Conservation (phyloP, 495 filamentous ascomycete genomes). For the Penicillium pulvis region DNA sequence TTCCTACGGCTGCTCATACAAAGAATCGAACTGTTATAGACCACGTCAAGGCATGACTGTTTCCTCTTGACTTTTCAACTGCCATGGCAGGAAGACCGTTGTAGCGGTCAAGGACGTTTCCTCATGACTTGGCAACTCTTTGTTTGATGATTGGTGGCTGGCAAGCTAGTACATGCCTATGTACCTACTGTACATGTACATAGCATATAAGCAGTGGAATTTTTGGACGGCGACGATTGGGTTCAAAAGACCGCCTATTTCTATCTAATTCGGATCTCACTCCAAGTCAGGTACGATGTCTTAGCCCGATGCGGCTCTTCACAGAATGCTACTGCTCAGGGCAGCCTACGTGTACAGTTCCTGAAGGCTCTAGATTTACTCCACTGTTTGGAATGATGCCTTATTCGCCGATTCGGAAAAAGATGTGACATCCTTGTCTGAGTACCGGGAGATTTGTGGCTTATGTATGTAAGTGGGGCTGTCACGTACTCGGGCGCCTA, state of each 20-base stretch:
- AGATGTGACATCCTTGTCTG: background rate
- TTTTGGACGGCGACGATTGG: background rate
- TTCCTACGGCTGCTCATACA: too few relatives aligned
- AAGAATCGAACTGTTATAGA: too few relatives aligned
- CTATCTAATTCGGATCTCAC: background rate
- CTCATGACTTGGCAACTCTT: too few relatives aligned
- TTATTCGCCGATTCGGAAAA: background rate
- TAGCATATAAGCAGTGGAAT: too few relatives aligned
- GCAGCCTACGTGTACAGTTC: background rate
- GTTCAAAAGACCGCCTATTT: background rate
- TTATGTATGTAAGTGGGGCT: background rate
- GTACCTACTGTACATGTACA: too few relatives aligned
- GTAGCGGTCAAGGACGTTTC: too few relatives aligned
- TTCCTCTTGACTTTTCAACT: too few relatives aligned
- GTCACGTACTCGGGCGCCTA: slow-evolving; percentile 2
- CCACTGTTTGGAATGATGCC: background rate
- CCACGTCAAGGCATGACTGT: too few relatives aligned
- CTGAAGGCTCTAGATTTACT: background rate
- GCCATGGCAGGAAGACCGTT: too few relatives aligned
- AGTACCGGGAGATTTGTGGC: background rate
- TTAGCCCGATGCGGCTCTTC: background rate
- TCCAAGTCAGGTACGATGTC: background rate
- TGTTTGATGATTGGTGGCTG: too few relatives aligned
- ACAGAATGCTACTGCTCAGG: too few relatives aligned
- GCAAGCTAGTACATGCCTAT: too few relatives aligned